Conservation (phyloP, 164 flowering plant genomes). For the Macadamia integrifolia region DNA sequence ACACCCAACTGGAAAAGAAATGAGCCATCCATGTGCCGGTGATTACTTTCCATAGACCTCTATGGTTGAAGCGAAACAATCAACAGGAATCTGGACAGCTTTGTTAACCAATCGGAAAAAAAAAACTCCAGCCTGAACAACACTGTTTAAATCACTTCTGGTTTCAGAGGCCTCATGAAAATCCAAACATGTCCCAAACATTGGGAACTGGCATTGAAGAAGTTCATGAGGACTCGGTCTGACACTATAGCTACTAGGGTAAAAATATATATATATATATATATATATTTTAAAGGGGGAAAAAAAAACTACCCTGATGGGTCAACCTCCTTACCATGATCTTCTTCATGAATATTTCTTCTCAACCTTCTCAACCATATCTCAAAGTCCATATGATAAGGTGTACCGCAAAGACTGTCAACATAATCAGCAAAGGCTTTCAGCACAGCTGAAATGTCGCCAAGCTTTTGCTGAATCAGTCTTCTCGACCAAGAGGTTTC, state of each 20-base stretch:
- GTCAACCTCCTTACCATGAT: slow-evolving; percentile 57
- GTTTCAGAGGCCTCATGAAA: slow-evolving; percentile 6
- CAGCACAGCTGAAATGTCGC: slow-evolving; percentile 73
- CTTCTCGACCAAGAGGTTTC: slow-evolving; percentile 78
- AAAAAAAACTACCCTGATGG: slow-evolving; percentile 26
- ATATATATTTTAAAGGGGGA: background rate
- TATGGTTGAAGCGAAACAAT: background rate
- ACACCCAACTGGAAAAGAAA: background rate
- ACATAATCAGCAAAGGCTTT: slow-evolving; percentile 97
- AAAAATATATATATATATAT: no score
- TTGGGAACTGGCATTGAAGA: slow-evolving; percentile 1
- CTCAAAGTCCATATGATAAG: slow-evolving; percentile 79
- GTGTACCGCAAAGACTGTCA: slow-evolving; percentile 90
- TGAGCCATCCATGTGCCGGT: background rate
- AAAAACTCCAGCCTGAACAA: background rate
- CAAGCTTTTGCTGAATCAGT: slow-evolving; percentile 74
- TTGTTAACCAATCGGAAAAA: background rate
- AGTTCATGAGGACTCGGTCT: slow-evolving; percentile 16
- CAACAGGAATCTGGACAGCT: background rate
- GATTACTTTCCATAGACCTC: background rate
- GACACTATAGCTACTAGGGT: background rate
- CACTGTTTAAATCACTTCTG: background rate
- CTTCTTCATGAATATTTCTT: slow-evolving; percentile 51
- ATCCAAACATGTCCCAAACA: background rate
- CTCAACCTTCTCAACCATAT: slow-evolving; percentile 79